Percentiles rank a stretch among this genome's conserved stretches.
Conservation (phyloP, 495 filamentous ascomycete genomes). For the Podospora didyma region DNA sequence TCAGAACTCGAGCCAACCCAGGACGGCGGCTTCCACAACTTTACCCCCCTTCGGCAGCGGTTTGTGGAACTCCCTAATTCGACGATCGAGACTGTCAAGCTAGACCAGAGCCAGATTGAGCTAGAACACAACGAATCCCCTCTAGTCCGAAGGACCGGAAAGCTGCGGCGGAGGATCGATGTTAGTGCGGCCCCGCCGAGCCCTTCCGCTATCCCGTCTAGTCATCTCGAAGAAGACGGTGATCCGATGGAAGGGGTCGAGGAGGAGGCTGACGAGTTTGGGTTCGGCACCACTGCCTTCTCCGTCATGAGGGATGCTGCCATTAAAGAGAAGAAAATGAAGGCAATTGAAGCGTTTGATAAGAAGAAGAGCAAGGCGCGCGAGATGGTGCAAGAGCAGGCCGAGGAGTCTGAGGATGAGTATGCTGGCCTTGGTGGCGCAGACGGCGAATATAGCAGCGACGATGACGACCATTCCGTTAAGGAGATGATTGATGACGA, state of each 20-base stretch:
- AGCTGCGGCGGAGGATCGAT: constrained; percentile 48
- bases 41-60: constrained; percentile 52
- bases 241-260: constrained; percentile 45
- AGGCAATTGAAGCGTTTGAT: constrained; percentile 54
- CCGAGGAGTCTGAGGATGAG: constrained; percentile 97
- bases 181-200: constrained; percentile 10
- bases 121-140: constrained; percentile 51
- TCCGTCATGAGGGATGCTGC: constrained; percentile 70
- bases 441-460: constrained; percentile 78
- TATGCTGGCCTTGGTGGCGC: constrained; percentile 91
- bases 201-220: constrained; percentile 24
- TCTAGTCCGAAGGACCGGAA: constrained; percentile 54
- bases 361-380: constrained; percentile 86
- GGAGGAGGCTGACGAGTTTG: constrained; percentile 46
- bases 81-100: constrained; percentile 64
- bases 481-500: constrained; percentile 88
- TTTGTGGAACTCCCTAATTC: constrained; percentile 62
- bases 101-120: constrained; percentile 37
- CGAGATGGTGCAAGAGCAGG: constrained; percentile 85
- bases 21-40: constrained; percentile 69
- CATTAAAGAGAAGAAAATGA: constrained; percentile 47
- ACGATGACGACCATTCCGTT: constrained; percentile 54
- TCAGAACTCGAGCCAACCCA: constrained; percentile 72
- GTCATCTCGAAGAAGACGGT: constrained; percentile 53
- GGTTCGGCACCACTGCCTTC: constrained; percentile 52